A percentile compares a stretch with the other conserved stretches of the same genome.
phyloP scores from a whole-genome alignment of 2,329 filamentous ascomycete species.

The Pseudopyricularia cyperi region DNA sequence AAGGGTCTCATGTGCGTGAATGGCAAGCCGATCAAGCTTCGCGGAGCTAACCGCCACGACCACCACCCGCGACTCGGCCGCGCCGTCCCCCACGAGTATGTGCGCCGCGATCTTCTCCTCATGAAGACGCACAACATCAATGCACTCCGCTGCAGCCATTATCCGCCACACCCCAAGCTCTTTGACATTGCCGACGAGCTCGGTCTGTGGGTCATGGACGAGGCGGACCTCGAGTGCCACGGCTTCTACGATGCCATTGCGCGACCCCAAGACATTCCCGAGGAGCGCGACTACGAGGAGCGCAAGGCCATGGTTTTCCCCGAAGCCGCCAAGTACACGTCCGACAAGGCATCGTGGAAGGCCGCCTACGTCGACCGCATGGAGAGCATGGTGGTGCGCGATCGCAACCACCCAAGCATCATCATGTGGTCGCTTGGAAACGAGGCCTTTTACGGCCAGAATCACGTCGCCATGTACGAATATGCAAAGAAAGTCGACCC shows the following conservation, averaged over 20 bases:
- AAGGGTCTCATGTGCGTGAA: slow-evolving; percentile 50
- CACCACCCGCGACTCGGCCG: slow-evolving; percentile 53
- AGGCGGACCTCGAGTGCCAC: slow-evolving; percentile 39
- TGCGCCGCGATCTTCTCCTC: slow-evolving; percentile 46
- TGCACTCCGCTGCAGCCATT: slow-evolving; percentile 54
- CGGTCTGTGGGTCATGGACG: slow-evolving; percentile 47
- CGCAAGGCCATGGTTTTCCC: slow-evolving; percentile 42
- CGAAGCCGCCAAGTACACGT: slow-evolving; percentile 43
- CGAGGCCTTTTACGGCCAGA: slow-evolving; percentile 58
- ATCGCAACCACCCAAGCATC: slow-evolving; percentile 59
- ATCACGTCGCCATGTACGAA: slow-evolving; percentile 55
- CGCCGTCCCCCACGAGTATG: slow-evolving; percentile 47
- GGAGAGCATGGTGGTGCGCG: slow-evolving; percentile 48
- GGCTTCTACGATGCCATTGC: slow-evolving; percentile 38
- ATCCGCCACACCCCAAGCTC: slow-evolving; percentile 46
- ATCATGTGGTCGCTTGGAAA: slow-evolving; percentile 66
- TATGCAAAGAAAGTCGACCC: slow-evolving; percentile 46
- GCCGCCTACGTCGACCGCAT: slow-evolving; percentile 57
- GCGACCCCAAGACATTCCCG: slow-evolving; percentile 36
- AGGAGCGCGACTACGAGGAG: slow-evolving; percentile 45
- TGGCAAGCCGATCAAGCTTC: slow-evolving; percentile 44
- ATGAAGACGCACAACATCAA: slow-evolving; percentile 66
- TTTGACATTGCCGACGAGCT: slow-evolving; percentile 51
- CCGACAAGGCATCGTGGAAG: slow-evolving; percentile 47
- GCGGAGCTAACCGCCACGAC: slow-evolving; percentile 57